Base-by-base conservation (phyloP, 495 filamentous ascomycete species). In the Cryomyces minteri region DNA sequence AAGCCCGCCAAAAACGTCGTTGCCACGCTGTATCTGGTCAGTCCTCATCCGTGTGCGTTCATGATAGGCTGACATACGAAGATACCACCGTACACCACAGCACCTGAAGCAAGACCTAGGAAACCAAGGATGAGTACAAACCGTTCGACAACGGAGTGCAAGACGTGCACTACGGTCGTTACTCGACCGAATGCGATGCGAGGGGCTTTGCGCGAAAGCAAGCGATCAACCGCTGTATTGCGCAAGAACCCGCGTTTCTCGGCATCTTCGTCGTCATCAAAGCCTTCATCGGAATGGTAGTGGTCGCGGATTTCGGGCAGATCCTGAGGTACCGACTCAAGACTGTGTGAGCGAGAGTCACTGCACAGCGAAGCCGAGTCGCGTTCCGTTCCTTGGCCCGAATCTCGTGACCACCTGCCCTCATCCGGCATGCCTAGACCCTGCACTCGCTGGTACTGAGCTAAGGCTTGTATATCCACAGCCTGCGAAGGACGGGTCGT, bases 311-410 rank as follows among this genome's bases (percentile, higher is more conserved):
- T 36, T 12, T 46, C 53, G 30, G 44, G 45, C n/a, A 46, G 43
- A 38, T 54, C 70, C 43, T 77, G 70, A 8, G 63, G 49, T 31
- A 70, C 65, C 0, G 64, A 68, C 30, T 72, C 62, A 25, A 67
- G 69, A 18, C 69, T 67, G 8, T 70, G 64, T 6, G 76, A 78
- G 7, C 77, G 63, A 28, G 83, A 82, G 39, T 76, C 70, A 50
- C 71, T 72, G 36, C 67, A 66, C 42, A 81, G 67, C 25, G 80
- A 81, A 45, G 77, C 74, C 4, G 80, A 73, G 43, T 72, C 72
- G 3, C 72, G 72, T 52, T 90, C 85, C 0, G 84, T 87, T 11
- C 86, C 86, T 50, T 94, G 88, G 3, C 85, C 87, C 47, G 88
- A 94, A 59, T 94, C 90, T 42, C 79, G 68, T 5, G 85, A 93